Base-by-base conservation (phyloP, 495 filamentous ascomycete genomes). In the Xanthoparmelia taractica region DNA sequence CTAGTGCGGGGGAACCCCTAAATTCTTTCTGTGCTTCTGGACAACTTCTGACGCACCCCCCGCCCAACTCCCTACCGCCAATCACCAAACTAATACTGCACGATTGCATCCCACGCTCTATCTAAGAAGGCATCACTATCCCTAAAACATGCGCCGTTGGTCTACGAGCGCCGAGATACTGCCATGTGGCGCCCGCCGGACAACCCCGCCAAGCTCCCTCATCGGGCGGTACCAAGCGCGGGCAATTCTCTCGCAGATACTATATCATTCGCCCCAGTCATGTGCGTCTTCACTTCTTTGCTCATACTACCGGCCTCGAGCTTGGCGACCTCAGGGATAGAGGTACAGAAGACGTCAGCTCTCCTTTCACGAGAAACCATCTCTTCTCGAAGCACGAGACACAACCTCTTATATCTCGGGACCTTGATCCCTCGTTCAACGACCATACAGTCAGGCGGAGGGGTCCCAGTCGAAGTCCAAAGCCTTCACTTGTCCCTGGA, bases 171-270 rank as follows among this genome's bases (percentile, higher is more conserved):
- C 13, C 8, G 31, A 48, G 37, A 33, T 20, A n/a, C 34, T 37
- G 47, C 20, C 1, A 25, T 47, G 43, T 23, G 43, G 43, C 43
- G 34, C 8, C n/a, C 45, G 47, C 33, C 58, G 33, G 50, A 52
- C 37, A 36, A 57, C 52, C 59, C 43, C 58, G 34, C 58, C 50
- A 43, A 31, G 4, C 20, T 27, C 41, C 25, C 37, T 56, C 41
- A 64, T 64, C 65, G 65, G 61, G n/a, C 64, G 64, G 59, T 33
- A 17, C 47, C 65, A 67, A 60, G 33, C 65, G 61, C 23, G 13
- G 36, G 48, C 5, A 54, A 18, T 47, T 55, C 33, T 23, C 38
- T 43, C 29, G 57, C 12, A 4, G 20, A 47, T 63, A 64, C n/a
- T 57, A 23, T n/a, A 29, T 31, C 56, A 29, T n/a, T 29, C 38